phyloP scores from a whole-genome alignment of 1,139 yeast species.

The Eremothecium gossypii region DNA sequence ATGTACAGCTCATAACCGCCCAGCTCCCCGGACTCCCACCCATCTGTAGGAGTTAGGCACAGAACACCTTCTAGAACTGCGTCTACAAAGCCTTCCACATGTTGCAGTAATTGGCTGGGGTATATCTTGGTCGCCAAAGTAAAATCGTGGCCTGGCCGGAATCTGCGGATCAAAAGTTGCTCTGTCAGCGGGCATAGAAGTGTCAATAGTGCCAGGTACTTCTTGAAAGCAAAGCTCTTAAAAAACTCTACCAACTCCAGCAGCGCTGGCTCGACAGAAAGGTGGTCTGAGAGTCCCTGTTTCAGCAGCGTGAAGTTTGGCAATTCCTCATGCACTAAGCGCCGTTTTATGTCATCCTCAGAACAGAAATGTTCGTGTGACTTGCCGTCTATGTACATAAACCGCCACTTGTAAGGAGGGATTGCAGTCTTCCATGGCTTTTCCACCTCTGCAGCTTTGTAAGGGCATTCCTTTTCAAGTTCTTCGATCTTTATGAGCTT shows the following conservation, averaged over 20 bases:
- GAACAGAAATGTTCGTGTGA: constrained; percentile 25
- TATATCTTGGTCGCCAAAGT: constrained; percentile 78
- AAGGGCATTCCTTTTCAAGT: constrained; percentile 54
- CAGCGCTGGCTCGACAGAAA: constrained; percentile 31
- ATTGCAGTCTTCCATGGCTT: constrained; percentile 86
- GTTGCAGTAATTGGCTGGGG: constrained; percentile 31
- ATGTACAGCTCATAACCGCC: constrained; percentile 95
- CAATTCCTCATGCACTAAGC: constrained; percentile 37
- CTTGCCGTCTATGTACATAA: constrained; percentile 71
- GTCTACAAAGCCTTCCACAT: constrained; percentile 28
- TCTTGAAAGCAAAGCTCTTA: constrained; percentile 52
- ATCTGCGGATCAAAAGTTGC: constrained; percentile 67
- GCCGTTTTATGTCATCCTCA: constrained; percentile 27
- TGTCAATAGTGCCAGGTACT: constrained; percentile 62
- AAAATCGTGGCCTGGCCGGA: constrained; percentile 92
- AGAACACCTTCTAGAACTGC: constrained; percentile 51
- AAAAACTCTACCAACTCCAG: constrained; percentile 50
- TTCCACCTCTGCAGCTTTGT: constrained; percentile 43
- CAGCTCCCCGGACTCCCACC: constrained; percentile 78
- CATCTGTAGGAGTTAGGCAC: constrained; percentile 67
- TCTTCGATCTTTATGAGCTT: constrained; percentile 44
- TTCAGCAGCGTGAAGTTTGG: constrained; percentile 42
- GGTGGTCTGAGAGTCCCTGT: constrained; percentile 25
- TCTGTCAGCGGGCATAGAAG: constrained; percentile 57
- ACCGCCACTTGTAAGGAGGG: constrained; percentile 92